Base-by-base conservation (phyloP, 768 basidiomycete species). In the Tylopilus rubrobrunneus region DNA sequence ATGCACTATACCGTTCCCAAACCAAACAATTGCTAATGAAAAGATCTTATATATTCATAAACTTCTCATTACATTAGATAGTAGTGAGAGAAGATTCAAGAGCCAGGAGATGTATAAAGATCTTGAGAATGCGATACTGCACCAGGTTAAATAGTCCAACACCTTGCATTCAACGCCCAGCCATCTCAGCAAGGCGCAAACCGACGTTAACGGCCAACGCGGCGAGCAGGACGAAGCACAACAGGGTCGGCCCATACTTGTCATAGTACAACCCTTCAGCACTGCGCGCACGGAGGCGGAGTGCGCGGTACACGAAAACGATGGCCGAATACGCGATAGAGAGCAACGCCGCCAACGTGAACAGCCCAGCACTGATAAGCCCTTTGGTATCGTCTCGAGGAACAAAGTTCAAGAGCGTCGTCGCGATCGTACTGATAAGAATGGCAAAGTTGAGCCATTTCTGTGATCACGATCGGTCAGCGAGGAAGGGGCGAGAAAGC, bases 381-480 rank as follows among this genome's bases (percentile, higher is more conserved):
- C 94, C 95, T 12, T 77, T 75, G 45, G 80, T 75, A 71, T 93
- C 86, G 37, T 86, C 74, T 12, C 87, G 73, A 46, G 84, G 77
- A 42, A 87, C 74, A 63, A 98, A 98, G 73, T 96, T 94, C 44
- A 94, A 79, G 46, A 96, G 78, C 21, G 90, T 86, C 39, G 94
- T 93, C 19, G 94, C 92, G 59, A 97, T 92, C 12, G 88, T 83
- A 36, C 90, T 90, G 57, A 94, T 85, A 65, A 95, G 83, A 48
- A 97, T 89, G 0, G 89, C 82, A 59, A 85, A 90, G 62, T 91
- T 84, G 41, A 94, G 75, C 93, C 93, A 96, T 82, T 86, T 89
- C 90, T 95, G 68, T 15, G 19, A 27, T 40, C 12, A 25, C 25
- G n/a, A 9, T 12, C 25, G 27, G 23, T 59, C 37, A 62, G 51